A percentile compares a stretch with the other conserved stretches of the same genome.
Evolutionary conservation across 306 rosid species (phyloP).

Genomic region (Prinsepia uniflora): DNA sequence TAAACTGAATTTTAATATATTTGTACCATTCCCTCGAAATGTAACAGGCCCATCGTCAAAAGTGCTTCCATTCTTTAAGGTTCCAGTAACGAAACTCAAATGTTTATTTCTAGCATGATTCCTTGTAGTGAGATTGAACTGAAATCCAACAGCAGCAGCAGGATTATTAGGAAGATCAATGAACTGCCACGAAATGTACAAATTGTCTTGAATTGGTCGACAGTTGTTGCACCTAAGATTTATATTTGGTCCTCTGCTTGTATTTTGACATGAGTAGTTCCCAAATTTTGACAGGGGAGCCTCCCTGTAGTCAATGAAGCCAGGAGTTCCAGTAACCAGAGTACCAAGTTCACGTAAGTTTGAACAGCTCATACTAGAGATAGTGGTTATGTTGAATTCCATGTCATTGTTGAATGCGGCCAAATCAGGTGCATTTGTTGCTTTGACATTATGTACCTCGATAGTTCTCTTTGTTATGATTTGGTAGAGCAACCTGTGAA

Average conservation of each 20-base stretch:
- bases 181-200: constrained; percentile 85
- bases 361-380: constrained; percentile 89
- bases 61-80: constrained; percentile 59
- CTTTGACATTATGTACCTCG: constrained; percentile 88
- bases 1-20: constrained; percentile 70
- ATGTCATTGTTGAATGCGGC: constrained; percentile 63
- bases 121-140: constrained; percentile 67
- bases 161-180: constrained; percentile 81
- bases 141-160: constrained; percentile 89
- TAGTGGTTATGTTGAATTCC: constrained; percentile 82
- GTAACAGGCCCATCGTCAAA: constrained; percentile 77
- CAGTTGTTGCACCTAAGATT: constrained; percentile 56
- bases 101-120: constrained; percentile 44
- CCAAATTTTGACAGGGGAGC: constrained; percentile 56
- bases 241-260: constrained; percentile 79
- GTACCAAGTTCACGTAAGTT: constrained; percentile 71
- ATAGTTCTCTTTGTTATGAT: constrained; percentile 79
- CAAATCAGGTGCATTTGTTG: constrained; percentile 74
- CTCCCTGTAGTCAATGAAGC: constrained; percentile 58
- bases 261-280: constrained; percentile 69
- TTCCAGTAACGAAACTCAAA: constrained; percentile 72
- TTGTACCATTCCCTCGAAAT: constrained; percentile 68
- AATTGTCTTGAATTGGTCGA: constrained; percentile 50
- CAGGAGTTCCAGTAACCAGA: constrained; percentile 70
- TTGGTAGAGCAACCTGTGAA: constrained; percentile 87